These are phyloP conservation scores for Yarrowia yakushimensis DNA, from an alignment of 805 yeast species.

Conservation along the genomic window DNA sequence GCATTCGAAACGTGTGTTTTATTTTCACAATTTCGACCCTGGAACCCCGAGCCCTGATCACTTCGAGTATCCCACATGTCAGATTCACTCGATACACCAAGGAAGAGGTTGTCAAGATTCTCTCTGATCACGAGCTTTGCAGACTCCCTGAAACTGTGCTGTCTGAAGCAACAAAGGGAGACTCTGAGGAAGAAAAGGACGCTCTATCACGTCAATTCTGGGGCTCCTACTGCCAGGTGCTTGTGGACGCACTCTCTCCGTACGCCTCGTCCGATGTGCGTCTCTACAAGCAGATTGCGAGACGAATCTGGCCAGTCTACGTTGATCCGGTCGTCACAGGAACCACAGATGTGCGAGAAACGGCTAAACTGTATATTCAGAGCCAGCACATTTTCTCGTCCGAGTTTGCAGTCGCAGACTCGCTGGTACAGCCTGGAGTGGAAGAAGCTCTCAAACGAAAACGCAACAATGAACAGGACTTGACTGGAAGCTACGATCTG, in stretches of 20 bases:
- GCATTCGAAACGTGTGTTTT: conserved; percentile 41
- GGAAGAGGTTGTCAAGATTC: conserved; percentile 40
- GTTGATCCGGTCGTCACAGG: conserved; percentile 32
- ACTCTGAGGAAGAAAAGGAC: conserved; percentile 2
- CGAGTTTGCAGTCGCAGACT: conserved; percentile 29
- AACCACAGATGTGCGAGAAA: conserved; percentile 23
- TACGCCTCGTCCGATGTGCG: conserved; percentile 47
- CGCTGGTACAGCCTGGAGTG: conserved; percentile 28
- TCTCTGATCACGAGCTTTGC: conserved; percentile 37
- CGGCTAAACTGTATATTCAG: conserved; percentile 32
- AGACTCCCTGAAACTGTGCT: conserved; percentile 30
- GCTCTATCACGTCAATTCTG: conserved; percentile 38
- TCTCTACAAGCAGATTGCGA: conserved; percentile 32
- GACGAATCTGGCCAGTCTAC: conserved; percentile 38
- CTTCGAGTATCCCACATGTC: conserved; percentile 45
- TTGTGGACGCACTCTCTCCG: conserved; percentile 45
- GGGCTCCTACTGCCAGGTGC: conserved; percentile 44
- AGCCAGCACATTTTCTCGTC: conserved; percentile 33
- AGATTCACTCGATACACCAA: conserved; percentile 44
- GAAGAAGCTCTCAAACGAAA: conserved; percentile 25
- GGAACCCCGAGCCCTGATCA: conserved; percentile 44
- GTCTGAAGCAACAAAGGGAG: not conserved
- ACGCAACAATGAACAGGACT: conserved; percentile 30
- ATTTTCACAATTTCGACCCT: conserved; percentile 45
- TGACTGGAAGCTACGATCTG: conserved; percentile 42